Evolutionary conservation across 2,329 filamentous ascomycete genomes (phyloP).

Genomic region (Diaporthe helianthi): DNA sequence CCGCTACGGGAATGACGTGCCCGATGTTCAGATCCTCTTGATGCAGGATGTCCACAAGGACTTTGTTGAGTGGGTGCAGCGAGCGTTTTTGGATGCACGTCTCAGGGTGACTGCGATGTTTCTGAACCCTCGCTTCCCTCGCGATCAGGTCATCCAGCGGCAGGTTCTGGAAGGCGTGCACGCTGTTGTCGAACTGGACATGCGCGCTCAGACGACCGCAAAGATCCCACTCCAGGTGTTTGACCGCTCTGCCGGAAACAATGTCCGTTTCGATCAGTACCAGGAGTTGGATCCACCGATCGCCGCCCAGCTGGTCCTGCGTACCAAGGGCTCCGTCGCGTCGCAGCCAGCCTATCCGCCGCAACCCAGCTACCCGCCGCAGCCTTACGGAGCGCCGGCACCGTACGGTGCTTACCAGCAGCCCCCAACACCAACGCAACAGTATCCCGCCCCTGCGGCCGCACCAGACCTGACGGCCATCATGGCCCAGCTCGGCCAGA

Average conservation of each 20-base stretch:
- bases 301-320: conserved; percentile 80
- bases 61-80: conserved; percentile 84
- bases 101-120: conserved; percentile 82
- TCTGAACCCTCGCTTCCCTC: conserved; percentile 76
- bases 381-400: conserved; percentile 37
- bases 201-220: conserved; percentile 70
- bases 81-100: conserved; percentile 73
- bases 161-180: conserved; percentile 90
- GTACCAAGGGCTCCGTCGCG: conserved; percentile 61
- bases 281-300: conserved; percentile 79
- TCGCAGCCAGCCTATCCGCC: conserved; percentile 41
- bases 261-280: conserved; percentile 87
- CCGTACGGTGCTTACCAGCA: conserved; percentile 42
- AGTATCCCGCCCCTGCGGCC: conserved; percentile 39
- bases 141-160: conserved; percentile 80
- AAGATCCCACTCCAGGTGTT: conserved; percentile 87
- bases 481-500: conserved; percentile 66
- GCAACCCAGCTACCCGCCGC: conserved; percentile 43
- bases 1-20: conserved; percentile 76
- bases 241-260: conserved; percentile 78
- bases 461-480: conserved; percentile 65
- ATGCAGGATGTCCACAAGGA: conserved; percentile 79
- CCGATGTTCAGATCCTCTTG: conserved; percentile 88
- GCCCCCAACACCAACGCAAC: conserved; percentile 41
- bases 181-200: conserved; percentile 80